Conservation (phyloP, 179 eudicot genomes). For the Heliamphora pulchella region DNA sequence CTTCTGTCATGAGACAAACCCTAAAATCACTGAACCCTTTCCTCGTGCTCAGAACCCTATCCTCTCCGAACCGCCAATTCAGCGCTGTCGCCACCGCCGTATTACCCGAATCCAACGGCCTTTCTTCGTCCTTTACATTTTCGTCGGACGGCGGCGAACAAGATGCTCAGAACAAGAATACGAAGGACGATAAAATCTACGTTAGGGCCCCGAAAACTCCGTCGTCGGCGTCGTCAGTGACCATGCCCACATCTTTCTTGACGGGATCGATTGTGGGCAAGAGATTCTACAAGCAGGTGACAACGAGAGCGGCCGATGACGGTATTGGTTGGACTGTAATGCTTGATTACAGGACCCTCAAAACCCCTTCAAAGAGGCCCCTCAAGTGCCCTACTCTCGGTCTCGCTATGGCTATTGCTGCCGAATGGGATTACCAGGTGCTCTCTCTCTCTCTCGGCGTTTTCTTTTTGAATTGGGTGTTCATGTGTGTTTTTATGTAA, state of each 20-base stretch:
- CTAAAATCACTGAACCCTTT: conserved; percentile 36
- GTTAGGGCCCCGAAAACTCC: conserved; percentile 29
- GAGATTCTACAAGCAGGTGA: conserved; percentile 70
- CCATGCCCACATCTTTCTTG: conserved; percentile 84
- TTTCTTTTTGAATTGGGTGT: neutral
- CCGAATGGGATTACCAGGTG: conserved; percentile 96
- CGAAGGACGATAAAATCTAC: conserved; percentile 23
- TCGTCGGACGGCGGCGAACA: conserved; percentile 24
- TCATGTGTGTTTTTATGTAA: neutral
- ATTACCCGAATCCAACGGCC: conserved; percentile 26
- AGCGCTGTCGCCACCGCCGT: conserved; percentile 19
- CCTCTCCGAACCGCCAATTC: conserved; percentile 27
- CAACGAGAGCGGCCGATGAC: conserved; percentile 68
- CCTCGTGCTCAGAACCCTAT: conserved; percentile 20
- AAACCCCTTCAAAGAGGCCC: conserved; percentile 68
- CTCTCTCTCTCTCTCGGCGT: neutral
- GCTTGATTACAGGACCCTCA: conserved; percentile 87
- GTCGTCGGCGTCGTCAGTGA: conserved; percentile 41
- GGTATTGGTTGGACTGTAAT: conserved; percentile 81
- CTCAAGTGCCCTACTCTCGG: conserved; percentile 62
- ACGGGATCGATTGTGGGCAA: conserved; percentile 84
- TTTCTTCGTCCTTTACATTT: conserved; percentile 38
- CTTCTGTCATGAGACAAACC: conserved; percentile 26
- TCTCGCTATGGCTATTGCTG: conserved; percentile 85
- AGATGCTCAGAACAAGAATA: conserved; percentile 8